Conservation (phyloP, 768 basidiomycete species). For the Cubamyces lactineus region DNA sequence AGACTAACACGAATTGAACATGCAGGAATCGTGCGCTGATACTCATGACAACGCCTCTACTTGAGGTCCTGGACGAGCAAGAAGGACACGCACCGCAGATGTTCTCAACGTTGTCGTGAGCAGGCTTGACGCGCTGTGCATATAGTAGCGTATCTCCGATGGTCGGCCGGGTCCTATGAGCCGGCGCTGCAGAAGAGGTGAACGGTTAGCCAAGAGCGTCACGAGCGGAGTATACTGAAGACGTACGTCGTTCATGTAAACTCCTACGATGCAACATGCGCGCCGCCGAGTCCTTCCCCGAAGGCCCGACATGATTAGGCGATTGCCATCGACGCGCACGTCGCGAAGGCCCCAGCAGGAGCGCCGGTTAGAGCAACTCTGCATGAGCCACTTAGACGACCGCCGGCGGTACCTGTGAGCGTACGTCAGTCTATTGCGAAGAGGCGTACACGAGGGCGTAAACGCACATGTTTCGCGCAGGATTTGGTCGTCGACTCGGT, state of each 20-base stretch:
- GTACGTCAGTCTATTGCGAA: neutral
- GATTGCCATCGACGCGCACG: neutral
- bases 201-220: neutral
- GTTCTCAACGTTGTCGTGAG: no score
- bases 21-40: no score
- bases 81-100: no score
- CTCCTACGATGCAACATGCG: conserved; percentile 2
- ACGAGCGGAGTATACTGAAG: neutral
- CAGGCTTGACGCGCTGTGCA: no score
- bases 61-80: no score
- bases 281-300: neutral
- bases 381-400: conserved; percentile 1
- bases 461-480: conserved; percentile 1
- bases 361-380: neutral
- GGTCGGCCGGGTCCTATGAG: no score
- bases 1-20: no score
- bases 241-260: neutral
- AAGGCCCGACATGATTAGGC: neutral
- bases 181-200: no score
- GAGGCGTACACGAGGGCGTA: no score
- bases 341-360: conserved; percentile 6
- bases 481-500: neutral
- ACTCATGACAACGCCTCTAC: no score
- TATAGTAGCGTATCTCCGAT: no score
- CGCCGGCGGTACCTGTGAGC: neutral